phyloP scores from a whole-genome alignment of 2,329 filamentous ascomycete species.

The Parafenestella ontariensis region DNA sequence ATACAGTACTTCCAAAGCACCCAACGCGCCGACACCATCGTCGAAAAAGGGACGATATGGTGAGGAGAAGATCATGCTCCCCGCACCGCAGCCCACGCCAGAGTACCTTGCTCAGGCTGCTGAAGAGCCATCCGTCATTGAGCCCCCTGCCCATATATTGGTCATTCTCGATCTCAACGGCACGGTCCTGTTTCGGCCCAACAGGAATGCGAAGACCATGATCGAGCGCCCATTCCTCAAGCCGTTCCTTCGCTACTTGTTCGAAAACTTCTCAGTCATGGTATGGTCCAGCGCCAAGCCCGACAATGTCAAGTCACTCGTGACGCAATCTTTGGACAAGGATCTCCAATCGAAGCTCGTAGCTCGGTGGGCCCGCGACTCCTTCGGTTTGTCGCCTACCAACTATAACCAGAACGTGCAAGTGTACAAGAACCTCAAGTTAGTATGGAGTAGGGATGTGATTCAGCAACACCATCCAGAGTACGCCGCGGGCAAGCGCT shows the following conservation, averaged over 20 bases:
- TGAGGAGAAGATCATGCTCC: slow-evolving; percentile 41
- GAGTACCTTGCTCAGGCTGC: slow-evolving; percentile 67
- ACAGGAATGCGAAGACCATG: slow-evolving; percentile 58
- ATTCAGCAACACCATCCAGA: slow-evolving; percentile 55
- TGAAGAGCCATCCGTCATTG: slow-evolving; percentile 37
- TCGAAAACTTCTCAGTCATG: slow-evolving; percentile 78
- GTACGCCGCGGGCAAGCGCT: slow-evolving; percentile 54
- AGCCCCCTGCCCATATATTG: slow-evolving; percentile 69
- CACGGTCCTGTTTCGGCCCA: slow-evolving; percentile 78
- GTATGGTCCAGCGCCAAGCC: slow-evolving; percentile 89
- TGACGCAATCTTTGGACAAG: slow-evolving; percentile 67
- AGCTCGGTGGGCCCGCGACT: slow-evolving; percentile 79
- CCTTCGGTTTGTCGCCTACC: slow-evolving; percentile 67
- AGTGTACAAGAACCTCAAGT: slow-evolving; percentile 85
- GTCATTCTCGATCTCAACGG: slow-evolving; percentile 94
- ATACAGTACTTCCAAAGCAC: slow-evolving; percentile 13
- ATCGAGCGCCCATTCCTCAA: slow-evolving; percentile 71
- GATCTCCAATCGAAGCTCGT: slow-evolving; percentile 64
- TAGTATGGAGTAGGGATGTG: slow-evolving; percentile 67
- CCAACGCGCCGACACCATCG: slow-evolving; percentile 5
- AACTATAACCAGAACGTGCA: slow-evolving; percentile 78
- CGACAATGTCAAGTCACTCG: slow-evolving; percentile 74
- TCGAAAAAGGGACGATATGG: slow-evolving; percentile 24
- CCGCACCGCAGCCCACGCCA: slow-evolving; percentile 65
- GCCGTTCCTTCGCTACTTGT: slow-evolving; percentile 75